phyloP scores from a whole-genome alignment of 139 green algal genomes.

The Microglena sp. region DNA sequence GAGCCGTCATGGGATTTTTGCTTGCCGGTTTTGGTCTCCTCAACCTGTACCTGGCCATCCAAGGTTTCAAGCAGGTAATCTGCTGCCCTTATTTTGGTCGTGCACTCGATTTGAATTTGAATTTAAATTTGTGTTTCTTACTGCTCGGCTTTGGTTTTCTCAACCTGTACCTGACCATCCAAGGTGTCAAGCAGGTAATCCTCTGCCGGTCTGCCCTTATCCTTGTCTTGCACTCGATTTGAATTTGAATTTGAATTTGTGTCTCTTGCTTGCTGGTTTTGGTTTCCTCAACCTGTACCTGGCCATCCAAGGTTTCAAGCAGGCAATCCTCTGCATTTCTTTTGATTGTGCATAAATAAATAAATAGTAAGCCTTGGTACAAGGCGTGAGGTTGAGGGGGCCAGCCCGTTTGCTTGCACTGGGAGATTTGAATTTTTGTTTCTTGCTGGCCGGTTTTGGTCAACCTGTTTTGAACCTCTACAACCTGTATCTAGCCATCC shows the following conservation, averaged over 20 bases:
- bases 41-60: slow-evolving; percentile 74
- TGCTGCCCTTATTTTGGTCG: too few relatives aligned
- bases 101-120: too few relatives aligned
- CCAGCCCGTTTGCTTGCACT: too few relatives aligned
- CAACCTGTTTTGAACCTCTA: too few relatives aligned
- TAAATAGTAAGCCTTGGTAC: too few relatives aligned
- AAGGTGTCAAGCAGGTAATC: slow-evolving; percentile 46
- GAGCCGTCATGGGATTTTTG: slow-evolving; percentile 97
- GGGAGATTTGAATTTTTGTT: too few relatives aligned
- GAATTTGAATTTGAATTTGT: too few relatives aligned
- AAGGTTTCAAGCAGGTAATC: slow-evolving; percentile 46
- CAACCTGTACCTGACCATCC: slow-evolving; percentile 74
- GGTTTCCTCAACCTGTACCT: slow-evolving; percentile 84
- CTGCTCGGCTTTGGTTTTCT: slow-evolving; percentile 80
- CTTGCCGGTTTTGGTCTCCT: slow-evolving; percentile 80
- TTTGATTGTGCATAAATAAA: too few relatives aligned
- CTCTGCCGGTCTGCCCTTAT: too few relatives aligned
- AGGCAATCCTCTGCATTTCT: too few relatives aligned
- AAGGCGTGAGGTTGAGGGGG: too few relatives aligned
- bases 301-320: slow-evolving; percentile 61
- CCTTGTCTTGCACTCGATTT: too few relatives aligned
- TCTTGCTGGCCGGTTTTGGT: slow-evolving; percentile 81
- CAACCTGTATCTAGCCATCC: slow-evolving; percentile 74
- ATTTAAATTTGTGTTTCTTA: slow-evolving; percentile 98
- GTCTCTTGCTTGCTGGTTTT: slow-evolving; percentile 84